These are phyloP conservation scores for Entoloma clypeatum DNA, from an alignment of 1,284 basidiomycete species.

Conservation along the genomic window DNA sequence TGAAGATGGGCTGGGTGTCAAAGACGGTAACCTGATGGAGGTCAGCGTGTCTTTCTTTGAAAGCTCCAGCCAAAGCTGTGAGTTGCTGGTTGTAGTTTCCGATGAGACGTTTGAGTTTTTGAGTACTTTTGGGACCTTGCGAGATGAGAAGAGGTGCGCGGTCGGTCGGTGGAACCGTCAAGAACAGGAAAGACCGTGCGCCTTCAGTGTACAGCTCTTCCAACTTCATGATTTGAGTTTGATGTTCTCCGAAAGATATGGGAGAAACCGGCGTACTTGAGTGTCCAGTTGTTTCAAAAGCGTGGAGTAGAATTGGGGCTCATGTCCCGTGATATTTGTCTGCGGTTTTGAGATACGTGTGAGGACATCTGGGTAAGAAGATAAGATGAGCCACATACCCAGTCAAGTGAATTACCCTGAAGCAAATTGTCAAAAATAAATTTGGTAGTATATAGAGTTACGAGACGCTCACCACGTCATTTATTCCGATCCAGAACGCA, in stretches of 20 bases:
- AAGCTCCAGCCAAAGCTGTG: slow-evolving; percentile 32
- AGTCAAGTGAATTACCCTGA: slow-evolving; percentile 49
- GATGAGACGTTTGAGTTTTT: slow-evolving; percentile 38
- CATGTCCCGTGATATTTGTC: slow-evolving; percentile 48
- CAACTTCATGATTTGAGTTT: slow-evolving; percentile 33
- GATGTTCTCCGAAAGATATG: background rate
- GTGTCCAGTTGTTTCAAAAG: slow-evolving; percentile 55
- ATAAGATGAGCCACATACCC: slow-evolving; percentile 36
- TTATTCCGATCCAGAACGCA: slow-evolving; percentile 65
- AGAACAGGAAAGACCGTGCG: slow-evolving; percentile 60
- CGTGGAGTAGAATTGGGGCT: slow-evolving; percentile 44
- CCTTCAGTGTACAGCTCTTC: slow-evolving; percentile 51
- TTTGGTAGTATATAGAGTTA: background rate
- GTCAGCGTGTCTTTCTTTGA: slow-evolving; percentile 40
- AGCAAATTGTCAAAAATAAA: slow-evolving; percentile 3
- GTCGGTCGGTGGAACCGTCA: slow-evolving; percentile 63
- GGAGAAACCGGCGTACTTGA: slow-evolving; percentile 35
- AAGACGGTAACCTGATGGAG: slow-evolving; percentile 45
- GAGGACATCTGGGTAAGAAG: background rate
- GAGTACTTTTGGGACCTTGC: slow-evolving; percentile 40
- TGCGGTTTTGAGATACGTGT: slow-evolving; percentile 19
- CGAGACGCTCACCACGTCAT: slow-evolving; percentile 47
- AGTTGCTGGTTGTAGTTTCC: slow-evolving; percentile 52
- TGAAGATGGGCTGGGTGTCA: slow-evolving; percentile 57
- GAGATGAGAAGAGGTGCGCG: slow-evolving; percentile 52